Percentiles rank a stretch among this genome's conserved stretches.
Evolutionary conservation across 306 rosid species (phyloP).

Genomic region (Pyrus communis): DNA sequence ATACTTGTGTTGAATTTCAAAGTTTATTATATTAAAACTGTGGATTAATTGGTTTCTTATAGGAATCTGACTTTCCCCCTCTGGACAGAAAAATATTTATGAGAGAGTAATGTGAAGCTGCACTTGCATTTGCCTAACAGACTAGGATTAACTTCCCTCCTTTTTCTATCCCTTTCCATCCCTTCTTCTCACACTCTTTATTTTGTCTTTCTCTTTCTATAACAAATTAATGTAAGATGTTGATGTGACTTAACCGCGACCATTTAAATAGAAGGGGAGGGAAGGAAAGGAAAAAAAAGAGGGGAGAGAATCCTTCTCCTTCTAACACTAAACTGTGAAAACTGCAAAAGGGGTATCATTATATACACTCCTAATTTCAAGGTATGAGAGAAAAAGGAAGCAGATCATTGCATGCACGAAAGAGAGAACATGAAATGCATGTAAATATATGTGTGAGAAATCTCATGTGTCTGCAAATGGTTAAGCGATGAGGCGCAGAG

Average conservation of each 20-base stretch:
- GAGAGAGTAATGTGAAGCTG: neutral
- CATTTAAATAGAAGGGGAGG: no score
- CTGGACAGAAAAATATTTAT: neutral
- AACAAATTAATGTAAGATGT: no score
- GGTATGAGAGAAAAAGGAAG: neutral
- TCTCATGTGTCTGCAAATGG: neutral
- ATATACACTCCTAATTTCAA: neutral
- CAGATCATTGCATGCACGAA: neutral
- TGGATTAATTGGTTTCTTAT: neutral
- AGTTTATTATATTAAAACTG: neutral
- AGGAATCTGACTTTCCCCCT: neutral
- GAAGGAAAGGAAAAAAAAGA: no score
- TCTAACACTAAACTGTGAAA: neutral
- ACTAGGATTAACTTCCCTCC: no score
- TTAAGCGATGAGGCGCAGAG: neutral
- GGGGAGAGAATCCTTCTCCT: no score
- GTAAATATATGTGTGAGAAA: neutral
- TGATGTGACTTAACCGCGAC: no score
- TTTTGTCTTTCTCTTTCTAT: no score
- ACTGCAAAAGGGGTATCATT: neutral
- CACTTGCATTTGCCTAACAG: neutral
- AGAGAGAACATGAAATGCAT: neutral
- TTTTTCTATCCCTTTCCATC: no score
- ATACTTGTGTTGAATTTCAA: neutral
- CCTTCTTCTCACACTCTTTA: no score